phyloP scores from a whole-genome alignment of 495 filamentous ascomycete genomes.

The Daldinia decipiens region DNA sequence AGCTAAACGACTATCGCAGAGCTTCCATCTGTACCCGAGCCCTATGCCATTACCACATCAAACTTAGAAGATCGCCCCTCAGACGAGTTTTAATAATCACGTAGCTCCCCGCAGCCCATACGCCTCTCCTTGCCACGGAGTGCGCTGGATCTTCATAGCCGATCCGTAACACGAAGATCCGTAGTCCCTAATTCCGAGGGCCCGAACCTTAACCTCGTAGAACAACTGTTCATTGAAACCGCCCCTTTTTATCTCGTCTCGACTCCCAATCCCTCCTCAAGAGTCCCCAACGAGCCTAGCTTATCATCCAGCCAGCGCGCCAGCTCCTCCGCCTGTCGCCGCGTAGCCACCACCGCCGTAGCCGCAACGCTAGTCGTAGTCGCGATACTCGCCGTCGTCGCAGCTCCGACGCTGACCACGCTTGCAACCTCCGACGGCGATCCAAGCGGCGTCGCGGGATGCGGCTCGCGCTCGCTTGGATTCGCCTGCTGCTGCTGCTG shows the following conservation, averaged over 20 bases:
- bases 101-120: neutral
- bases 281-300: slow-evolving; percentile 53
- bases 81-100: neutral
- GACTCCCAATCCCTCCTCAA: slow-evolving; percentile 56
- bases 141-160: neutral
- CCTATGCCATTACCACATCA: neutral
- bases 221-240: neutral
- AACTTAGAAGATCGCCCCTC: neutral
- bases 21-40: neutral
- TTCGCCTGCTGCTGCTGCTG: slow-evolving; percentile 16
- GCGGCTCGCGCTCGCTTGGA: slow-evolving; percentile 25
- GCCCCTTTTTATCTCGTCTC: slow-evolving; percentile 25
- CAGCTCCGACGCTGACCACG: slow-evolving; percentile 45
- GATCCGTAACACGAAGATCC: neutral
- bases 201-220: neutral
- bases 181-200: neutral
- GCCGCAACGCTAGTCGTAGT: slow-evolving; percentile 43
- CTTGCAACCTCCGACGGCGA: slow-evolving; percentile 53
- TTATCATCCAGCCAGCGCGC: slow-evolving; percentile 58
- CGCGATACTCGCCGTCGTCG: slow-evolving; percentile 47
- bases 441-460: slow-evolving; percentile 38
- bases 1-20: neutral
- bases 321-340: slow-evolving; percentile 60
- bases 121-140: neutral
- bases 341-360: slow-evolving; percentile 50